These are phyloP conservation scores for Odontarrhena argentea DNA, from an alignment of 345 rosid species.

Conservation along the genomic window DNA sequence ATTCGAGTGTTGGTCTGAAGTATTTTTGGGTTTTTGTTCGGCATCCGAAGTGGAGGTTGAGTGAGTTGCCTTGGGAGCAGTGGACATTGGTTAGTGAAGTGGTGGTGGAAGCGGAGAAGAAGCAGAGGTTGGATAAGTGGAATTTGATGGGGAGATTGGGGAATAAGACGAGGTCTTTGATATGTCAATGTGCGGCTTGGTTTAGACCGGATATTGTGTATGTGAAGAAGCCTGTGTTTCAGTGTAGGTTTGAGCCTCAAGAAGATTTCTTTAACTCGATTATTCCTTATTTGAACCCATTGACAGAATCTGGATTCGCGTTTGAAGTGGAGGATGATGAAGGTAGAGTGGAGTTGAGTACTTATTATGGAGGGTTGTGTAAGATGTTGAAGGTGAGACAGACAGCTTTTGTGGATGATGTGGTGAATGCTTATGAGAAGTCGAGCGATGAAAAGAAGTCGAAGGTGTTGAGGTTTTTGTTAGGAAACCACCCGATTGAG, in stretches of 20 bases:
- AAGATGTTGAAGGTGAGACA: slow-evolving; percentile 78
- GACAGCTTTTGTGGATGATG: slow-evolving; percentile 93
- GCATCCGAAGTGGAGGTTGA: slow-evolving; percentile 86
- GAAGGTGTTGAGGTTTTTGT: slow-evolving; percentile 72
- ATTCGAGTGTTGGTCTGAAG: slow-evolving; percentile 67
- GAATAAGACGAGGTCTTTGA: slow-evolving; percentile 64
- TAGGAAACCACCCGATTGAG: slow-evolving; percentile 68
- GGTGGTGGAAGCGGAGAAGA: slow-evolving; percentile 67
- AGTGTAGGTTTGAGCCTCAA: slow-evolving; percentile 90
- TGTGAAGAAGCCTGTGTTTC: slow-evolving; percentile 90
- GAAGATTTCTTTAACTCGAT: slow-evolving; percentile 66
- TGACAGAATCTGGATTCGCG: slow-evolving; percentile 58
- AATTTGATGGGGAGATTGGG: slow-evolving; percentile 90
- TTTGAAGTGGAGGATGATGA: slow-evolving; percentile 69
- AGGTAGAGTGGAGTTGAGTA: slow-evolving; percentile 62
- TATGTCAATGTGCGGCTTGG: slow-evolving; percentile 88
- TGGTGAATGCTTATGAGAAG: slow-evolving; percentile 81
- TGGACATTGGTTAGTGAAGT: slow-evolving; percentile 94
- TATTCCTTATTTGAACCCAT: slow-evolving; percentile 65
- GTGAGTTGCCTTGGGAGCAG: slow-evolving; percentile 85
- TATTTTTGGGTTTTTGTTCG: slow-evolving; percentile 89
- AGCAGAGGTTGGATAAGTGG: slow-evolving; percentile 89
- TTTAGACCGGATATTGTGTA: slow-evolving; percentile 88
- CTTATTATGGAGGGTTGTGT: slow-evolving; percentile 85
- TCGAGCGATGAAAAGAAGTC: slow-evolving; percentile 75